phyloP scores from a whole-genome alignment of 2,329 filamentous ascomycete species.

The Chaetomium sp. region DNA sequence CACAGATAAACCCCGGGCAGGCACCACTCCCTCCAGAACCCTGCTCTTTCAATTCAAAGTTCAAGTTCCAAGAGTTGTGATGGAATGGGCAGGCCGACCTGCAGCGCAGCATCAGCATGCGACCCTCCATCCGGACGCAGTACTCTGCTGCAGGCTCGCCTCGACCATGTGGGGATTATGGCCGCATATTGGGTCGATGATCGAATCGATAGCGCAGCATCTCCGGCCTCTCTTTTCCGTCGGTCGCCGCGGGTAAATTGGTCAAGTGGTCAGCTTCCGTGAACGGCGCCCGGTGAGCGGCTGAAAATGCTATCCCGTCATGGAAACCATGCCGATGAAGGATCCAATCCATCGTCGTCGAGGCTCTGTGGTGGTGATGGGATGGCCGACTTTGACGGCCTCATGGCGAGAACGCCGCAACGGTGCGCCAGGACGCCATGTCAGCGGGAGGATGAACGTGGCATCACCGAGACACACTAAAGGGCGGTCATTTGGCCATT shows the following conservation, averaged over 20 bases:
- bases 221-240: constrained; percentile 17
- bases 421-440: neutral
- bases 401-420: constrained; percentile 12
- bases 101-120: constrained; percentile 23
- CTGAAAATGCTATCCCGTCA: neutral
- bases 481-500: neutral
- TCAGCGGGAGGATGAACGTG: neutral
- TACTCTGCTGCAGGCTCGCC: constrained; percentile 22
- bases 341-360: neutral
- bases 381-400: neutral
- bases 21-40: neutral
- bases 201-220: constrained; percentile 18
- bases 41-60: neutral
- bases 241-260: constrained; percentile 13
- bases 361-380: neutral
- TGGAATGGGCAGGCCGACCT: constrained; percentile 8
- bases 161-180: constrained; percentile 22
- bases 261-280: constrained; percentile 13
- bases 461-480: neutral
- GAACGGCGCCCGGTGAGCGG: neutral
- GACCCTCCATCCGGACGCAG: constrained; percentile 18
- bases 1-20: too few relatives aligned
- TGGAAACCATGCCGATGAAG: neutral
- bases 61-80: neutral
- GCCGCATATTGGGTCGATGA: constrained; percentile 26